Base-by-base conservation (phyloP, 2,329 filamentous ascomycete species). In the Endocalyx cinctus region DNA sequence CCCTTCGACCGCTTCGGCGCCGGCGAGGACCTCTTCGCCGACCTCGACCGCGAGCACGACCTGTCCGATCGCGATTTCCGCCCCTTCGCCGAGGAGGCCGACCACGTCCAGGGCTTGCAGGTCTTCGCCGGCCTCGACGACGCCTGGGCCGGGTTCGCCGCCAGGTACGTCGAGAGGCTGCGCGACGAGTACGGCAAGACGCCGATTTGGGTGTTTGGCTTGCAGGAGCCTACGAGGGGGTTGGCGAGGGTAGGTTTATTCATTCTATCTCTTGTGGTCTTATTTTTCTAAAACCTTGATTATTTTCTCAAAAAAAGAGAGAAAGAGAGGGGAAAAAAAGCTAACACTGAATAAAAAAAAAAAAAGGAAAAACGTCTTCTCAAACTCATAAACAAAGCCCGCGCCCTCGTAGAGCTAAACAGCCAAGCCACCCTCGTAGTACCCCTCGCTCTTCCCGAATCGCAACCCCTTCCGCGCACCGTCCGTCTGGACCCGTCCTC, bases 161-260 rank as follows among this genome's bases (percentile, higher is more conserved):
- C 79, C 4, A 71, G 73, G 38, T 90, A 89, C 54, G 58, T 87
- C 17, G 82, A 97, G 55, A 72, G 80, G 18, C 62, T 98, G 37
- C 69, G 86, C 41, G 92, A 98, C 54, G 92, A 98, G 57, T 90
- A 89, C 56, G 87, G 87, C 18, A 97, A 96, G 64, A 77, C 80
- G 20, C 79, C 79, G 31, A 77, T 96, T 19, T 94, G 87, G 84
- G 74, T 88, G 10, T 97, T 89, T 82, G 89, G 84, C 0, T 57
- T 88, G 15, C 84, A 94, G 57, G 79, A 82, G 35, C 64, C 64
- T 2, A 65, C 70, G 25, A 65, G 59, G 30, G 72, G 66, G 27
- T 63, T 70, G 18, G 60, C 71, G 25, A 67, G 77, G 50, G 77
- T 82, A 55, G 39, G 25, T n/a, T n/a, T n/a, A n/a, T n/a, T n/a